A percentile compares a stretch with the other conserved stretches of the same genome.
These are phyloP conservation scores for Saccharomyces mikatae DNA, from an alignment of 805 yeast genomes.

Conservation along the genomic window DNA sequence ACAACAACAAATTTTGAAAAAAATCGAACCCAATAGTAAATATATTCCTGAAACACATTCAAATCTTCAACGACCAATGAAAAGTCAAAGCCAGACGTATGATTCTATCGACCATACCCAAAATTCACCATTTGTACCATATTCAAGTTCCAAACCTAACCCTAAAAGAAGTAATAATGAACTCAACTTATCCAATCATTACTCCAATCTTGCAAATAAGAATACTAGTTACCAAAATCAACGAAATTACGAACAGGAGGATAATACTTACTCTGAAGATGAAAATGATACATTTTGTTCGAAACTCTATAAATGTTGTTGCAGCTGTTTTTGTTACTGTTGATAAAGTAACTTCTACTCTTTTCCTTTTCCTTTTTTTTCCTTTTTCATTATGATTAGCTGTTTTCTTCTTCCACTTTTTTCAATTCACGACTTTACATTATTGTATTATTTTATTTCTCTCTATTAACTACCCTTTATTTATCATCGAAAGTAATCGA, in stretches of 20 bases:
- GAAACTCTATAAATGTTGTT: background rate
- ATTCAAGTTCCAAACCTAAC: background rate
- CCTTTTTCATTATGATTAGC: background rate
- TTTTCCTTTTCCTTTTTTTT: background rate
- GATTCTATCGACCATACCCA: background rate
- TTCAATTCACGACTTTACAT: background rate
- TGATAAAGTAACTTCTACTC: constrained; percentile 1
- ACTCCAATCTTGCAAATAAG: background rate
- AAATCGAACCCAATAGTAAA: constrained; percentile 1
- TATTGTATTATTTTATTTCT: background rate
- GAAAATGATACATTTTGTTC: constrained; percentile 1
- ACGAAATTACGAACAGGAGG: constrained; percentile 1
- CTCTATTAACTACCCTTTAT: background rate
- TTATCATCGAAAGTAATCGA: background rate
- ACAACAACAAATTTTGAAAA: constrained; percentile 7
- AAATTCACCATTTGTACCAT: background rate
- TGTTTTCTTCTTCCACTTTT: background rate
- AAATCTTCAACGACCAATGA: background rate
- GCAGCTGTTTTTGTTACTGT: constrained; percentile 1
- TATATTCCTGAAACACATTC: background rate
- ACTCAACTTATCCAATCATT: background rate
- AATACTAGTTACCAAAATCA: constrained; percentile 3
- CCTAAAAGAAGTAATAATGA: background rate
- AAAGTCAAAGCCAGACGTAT: background rate
- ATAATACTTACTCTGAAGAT: constrained; percentile 1